phyloP scores from a whole-genome alignment of 129 eudicot species.

The Deinandra increscens region DNA sequence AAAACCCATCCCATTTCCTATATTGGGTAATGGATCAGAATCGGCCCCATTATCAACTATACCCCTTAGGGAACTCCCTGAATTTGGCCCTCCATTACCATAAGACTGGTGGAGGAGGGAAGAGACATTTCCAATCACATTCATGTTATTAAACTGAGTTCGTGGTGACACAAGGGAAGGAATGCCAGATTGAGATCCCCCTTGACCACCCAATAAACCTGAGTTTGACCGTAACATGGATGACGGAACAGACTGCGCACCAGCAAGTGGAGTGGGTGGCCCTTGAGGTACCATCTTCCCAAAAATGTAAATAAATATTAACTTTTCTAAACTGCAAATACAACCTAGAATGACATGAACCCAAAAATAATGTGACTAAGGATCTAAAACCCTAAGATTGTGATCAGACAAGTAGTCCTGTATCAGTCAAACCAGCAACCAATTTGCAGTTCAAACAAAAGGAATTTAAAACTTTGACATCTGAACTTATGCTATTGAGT shows the following conservation, averaged over 20 bases:
- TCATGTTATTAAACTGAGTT: constrained; percentile 10
- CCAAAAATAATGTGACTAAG: neutral
- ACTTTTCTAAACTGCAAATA: constrained; percentile 17
- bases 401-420: neutral
- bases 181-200: constrained; percentile 18
- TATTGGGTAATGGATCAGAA: constrained; percentile 12
- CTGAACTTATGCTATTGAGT: constrained; percentile 17
- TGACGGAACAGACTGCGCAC: constrained; percentile 15
- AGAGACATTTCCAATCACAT: constrained; percentile 17
- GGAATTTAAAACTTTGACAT: constrained; percentile 17
- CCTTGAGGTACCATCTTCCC: constrained; percentile 26
- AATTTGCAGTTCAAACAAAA: constrained; percentile 23
- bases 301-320: neutral
- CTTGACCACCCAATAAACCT: constrained; percentile 20
- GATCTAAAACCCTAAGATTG: neutral
- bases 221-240: constrained; percentile 23
- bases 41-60: constrained; percentile 8
- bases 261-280: constrained; percentile 20
- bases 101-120: constrained; percentile 15
- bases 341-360: constrained; percentile 28
- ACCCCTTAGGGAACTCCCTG: constrained; percentile 16
- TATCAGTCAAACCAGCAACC: constrained; percentile 20
- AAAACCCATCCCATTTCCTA: constrained; percentile 18
- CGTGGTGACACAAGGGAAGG: constrained; percentile 21
- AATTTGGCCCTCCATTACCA: constrained; percentile 14